A percentile compares a stretch with the other conserved stretches of the same genome.
Evolutionary conservation across 768 basidiomycete species (phyloP).

Genomic region (Lactarius vividus): DNA sequence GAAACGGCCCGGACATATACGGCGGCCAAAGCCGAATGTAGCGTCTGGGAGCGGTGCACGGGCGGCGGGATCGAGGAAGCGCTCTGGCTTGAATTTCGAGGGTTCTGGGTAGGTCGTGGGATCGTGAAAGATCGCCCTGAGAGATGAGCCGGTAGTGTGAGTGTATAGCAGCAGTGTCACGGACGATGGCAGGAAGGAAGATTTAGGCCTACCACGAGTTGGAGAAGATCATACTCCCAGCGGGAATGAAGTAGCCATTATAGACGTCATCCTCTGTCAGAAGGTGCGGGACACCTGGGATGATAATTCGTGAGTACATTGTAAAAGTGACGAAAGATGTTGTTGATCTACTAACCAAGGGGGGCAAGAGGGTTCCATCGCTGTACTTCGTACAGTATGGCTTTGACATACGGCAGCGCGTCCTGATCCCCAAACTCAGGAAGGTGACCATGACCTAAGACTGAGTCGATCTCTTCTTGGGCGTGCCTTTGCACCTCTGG

Average conservation of each 20-base stretch:
- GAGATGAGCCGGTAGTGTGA: not conserved
- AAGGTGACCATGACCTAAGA: slow-evolving; percentile 12
- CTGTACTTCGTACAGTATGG: not conserved
- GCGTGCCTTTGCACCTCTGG: slow-evolving; percentile 33
- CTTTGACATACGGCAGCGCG: slow-evolving; percentile 15
- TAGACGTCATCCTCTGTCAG: slow-evolving; percentile 15
- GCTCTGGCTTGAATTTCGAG: slow-evolving; percentile 16
- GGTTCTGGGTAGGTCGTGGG: slow-evolving; percentile 10
- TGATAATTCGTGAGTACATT: not conserved
- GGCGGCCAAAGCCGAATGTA: slow-evolving; percentile 19
- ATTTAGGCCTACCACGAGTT: slow-evolving; percentile 7
- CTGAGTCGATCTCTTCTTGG: slow-evolving; percentile 35
- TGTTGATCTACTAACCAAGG: not conserved
- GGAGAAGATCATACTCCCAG: slow-evolving; percentile 9
- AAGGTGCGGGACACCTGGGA: slow-evolving; percentile 16
- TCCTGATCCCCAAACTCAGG: slow-evolving; percentile 11
- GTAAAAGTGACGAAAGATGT: not conserved
- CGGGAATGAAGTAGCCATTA: slow-evolving; percentile 18
- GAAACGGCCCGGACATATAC: slow-evolving; percentile 16
- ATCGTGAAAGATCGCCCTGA: slow-evolving; percentile 11
- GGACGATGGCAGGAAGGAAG: not conserved
- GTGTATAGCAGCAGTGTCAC: not conserved
- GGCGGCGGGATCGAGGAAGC: slow-evolving; percentile 15
- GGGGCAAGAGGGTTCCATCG: not conserved
- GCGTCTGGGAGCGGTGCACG: not conserved